These are phyloP conservation scores for Arachis hypogaea DNA, from an alignment of 306 rosid genomes.

Conservation along the genomic window DNA sequence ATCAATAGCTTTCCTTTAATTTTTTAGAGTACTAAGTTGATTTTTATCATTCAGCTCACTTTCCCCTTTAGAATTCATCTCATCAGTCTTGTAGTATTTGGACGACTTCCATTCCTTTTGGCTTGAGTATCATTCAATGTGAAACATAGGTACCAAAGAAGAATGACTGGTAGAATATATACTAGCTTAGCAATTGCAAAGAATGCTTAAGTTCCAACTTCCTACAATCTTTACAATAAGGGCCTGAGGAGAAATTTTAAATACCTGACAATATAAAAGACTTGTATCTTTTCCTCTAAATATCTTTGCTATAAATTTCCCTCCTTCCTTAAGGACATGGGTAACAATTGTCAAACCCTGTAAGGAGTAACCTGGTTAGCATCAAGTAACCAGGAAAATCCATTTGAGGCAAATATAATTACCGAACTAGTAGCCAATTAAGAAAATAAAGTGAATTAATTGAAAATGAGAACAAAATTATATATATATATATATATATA, in stretches of 20 bases:
- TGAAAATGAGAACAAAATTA: not conserved
- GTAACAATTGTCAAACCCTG: slow-evolving; percentile 97
- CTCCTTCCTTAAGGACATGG: slow-evolving; percentile 92
- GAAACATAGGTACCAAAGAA: not conserved
- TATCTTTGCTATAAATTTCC: slow-evolving; percentile 93
- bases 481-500: not conserved
- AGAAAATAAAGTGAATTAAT: not conserved
- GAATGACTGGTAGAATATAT: slow-evolving; percentile 21
- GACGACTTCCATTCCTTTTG: slow-evolving; percentile 27
- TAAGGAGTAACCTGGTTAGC: slow-evolving; percentile 32
- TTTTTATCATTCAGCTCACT: slow-evolving; percentile 25
- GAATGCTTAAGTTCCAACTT: not conserved
- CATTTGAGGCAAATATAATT: slow-evolving; percentile 14
- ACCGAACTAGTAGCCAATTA: slow-evolving; percentile 11
- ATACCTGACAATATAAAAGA: slow-evolving; percentile 93
- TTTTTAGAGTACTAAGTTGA: slow-evolving; percentile 12
- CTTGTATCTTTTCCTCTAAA: slow-evolving; percentile 96
- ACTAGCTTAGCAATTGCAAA: slow-evolving; percentile 1
- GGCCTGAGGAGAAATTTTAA: slow-evolving; percentile 28
- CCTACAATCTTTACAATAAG: slow-evolving; percentile 18
- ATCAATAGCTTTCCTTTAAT: slow-evolving; percentile 19
- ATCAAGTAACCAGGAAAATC: slow-evolving; percentile 37
- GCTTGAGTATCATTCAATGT: slow-evolving; percentile 6
- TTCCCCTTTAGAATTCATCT: slow-evolving; percentile 20
- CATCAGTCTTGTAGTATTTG: slow-evolving; percentile 13